Evolutionary conservation across 2,329 filamentous ascomycete species (phyloP).

Genomic region (Sphaerulina vaccinii): DNA sequence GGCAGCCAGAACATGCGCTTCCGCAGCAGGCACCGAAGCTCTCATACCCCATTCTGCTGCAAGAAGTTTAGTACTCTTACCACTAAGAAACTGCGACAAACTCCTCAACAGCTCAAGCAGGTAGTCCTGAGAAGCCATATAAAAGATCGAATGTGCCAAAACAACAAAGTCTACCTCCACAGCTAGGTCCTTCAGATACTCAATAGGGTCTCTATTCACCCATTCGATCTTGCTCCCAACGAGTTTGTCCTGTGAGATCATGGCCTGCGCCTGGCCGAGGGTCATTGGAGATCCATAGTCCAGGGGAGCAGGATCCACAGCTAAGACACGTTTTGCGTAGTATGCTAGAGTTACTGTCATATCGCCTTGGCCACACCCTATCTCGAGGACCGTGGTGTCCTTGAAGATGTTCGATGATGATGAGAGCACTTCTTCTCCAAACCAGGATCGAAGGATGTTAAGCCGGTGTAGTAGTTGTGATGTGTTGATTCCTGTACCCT

Average conservation of each 20-base stretch:
- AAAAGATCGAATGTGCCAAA: constrained; percentile 19
- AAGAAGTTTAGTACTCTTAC: constrained; percentile 3
- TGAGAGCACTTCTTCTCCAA: background rate
- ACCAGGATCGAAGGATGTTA: background rate
- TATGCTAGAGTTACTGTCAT: constrained; percentile 55
- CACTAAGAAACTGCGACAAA: background rate
- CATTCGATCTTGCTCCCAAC: constrained; percentile 8
- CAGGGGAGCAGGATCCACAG: constrained; percentile 12
- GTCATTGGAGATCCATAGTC: constrained; percentile 17
- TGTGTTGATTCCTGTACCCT: background rate
- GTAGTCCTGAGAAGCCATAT: constrained; percentile 11
- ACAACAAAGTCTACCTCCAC: constrained; percentile 10
- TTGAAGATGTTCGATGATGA: too few species aligned
- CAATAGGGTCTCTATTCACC: constrained; percentile 10
- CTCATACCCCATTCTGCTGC: constrained; percentile 18
- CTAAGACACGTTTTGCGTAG: constrained; percentile 33
- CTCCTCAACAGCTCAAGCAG: background rate
- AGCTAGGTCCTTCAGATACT: constrained; percentile 2
- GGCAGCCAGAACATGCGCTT: constrained; percentile 55
- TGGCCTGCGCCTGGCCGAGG: constrained; percentile 8
- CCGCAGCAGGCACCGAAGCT: constrained; percentile 29
- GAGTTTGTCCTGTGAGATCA: background rate
- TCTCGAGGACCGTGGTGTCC: constrained; percentile 49
- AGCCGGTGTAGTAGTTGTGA: background rate
- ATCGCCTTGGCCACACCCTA: constrained; percentile 62